Evolutionary conservation across 768 basidiomycete species (phyloP), one percentile per base, ranked within the genome.

Genomic region (Kwoniella pini): DNA sequence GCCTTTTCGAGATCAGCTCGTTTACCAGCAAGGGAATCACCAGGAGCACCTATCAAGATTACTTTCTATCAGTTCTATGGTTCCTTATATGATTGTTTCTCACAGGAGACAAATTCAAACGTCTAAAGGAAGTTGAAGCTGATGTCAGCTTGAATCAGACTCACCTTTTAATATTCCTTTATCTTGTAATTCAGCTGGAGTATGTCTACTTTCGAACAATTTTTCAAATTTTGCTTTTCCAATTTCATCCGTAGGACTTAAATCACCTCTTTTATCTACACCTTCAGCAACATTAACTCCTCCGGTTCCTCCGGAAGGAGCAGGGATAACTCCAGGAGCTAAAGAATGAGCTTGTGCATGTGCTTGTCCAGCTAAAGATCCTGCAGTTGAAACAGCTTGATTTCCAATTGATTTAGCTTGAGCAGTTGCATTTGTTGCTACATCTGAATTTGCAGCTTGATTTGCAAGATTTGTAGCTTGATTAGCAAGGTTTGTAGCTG

Each of bases 161-260:
- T 58, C 51, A 83, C 86, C 85, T 77, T 88, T 87, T 60, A 89
- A 82, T 62, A 88, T 88, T 72, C 87, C 87, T 63, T 85, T 83
- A 31, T 86, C 85, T 61, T 87, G 81, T 43, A 89, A 81, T 43
- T 86, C 84, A 39, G 82, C 74, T 74, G 84, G 84, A n/a, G 84
- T 82, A 19, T 87, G 85, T 38, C 87, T 80, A 19, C 81, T 75
- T 43, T 76, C 80, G 44, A 87, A 80, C 50, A 80, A 80, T 69
- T 81, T 82, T 79, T 87, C 86, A 40, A 88, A 81, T 65, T 81
- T 81, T 19, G 60, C 65, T 50, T 56, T 65, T 24, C 71, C 74
- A 42, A 49, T 44, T 36, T 60, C 61, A 50, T 64, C 69, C 7
- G 64, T 55, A 13, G 75, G 75, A 22, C 61, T 60, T 21, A 77